phyloP scores from a whole-genome alignment of 2,329 filamentous ascomycete genomes.

The Fusarium albosuccineum region DNA sequence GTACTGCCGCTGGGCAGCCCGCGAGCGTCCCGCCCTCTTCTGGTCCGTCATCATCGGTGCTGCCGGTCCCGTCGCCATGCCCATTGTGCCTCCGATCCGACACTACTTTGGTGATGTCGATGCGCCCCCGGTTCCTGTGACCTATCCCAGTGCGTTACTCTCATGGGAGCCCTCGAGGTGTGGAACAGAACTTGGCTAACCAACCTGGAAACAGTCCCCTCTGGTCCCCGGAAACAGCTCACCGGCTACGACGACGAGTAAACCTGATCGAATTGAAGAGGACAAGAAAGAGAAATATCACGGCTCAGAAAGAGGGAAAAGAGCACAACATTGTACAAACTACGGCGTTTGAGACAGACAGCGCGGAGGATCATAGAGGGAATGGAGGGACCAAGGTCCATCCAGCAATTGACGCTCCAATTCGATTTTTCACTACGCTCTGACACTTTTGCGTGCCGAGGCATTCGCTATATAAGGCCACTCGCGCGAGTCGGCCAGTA shows the following conservation, averaged over 20 bases:
- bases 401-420: constrained; percentile 47
- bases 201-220: constrained; percentile 61
- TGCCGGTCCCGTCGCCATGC: constrained; percentile 77
- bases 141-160: constrained; percentile 85
- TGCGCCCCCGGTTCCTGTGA: constrained; percentile 81
- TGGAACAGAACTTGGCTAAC: constrained; percentile 5
- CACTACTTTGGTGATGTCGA: constrained; percentile 79
- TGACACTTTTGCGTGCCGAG: constrained; percentile 20
- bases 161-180: not conserved
- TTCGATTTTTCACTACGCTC: constrained; percentile 29
- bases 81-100: constrained; percentile 81
- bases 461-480: constrained; percentile 27
- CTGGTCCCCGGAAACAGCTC: constrained; percentile 70
- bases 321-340: constrained; percentile 44
- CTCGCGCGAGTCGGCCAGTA: constrained; percentile 21
- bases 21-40: constrained; percentile 92
- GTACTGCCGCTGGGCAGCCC: constrained; percentile 89
- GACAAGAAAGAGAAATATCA: constrained; percentile 18
- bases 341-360: constrained; percentile 39
- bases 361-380: constrained; percentile 36
- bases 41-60: constrained; percentile 83
- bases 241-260: constrained; percentile 71
- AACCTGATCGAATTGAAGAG: constrained; percentile 26
- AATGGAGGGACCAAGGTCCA: constrained; percentile 36
- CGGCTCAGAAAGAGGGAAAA: constrained; percentile 12